These are phyloP conservation scores for Colletotrichum acutatum DNA, from an alignment of 2,329 filamentous ascomycete genomes.

Conservation along the genomic window DNA sequence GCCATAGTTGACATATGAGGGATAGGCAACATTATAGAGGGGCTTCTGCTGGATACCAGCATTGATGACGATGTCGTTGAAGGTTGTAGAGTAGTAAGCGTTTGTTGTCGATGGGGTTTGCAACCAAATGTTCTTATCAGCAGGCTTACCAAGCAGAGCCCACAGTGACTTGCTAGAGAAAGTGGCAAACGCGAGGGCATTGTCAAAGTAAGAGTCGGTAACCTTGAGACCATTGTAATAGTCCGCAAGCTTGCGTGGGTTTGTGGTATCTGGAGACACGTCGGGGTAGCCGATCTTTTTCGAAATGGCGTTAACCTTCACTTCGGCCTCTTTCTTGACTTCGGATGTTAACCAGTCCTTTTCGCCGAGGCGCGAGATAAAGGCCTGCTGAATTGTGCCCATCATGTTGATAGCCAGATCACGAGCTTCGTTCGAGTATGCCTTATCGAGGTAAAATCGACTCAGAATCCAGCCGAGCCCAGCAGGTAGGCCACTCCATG, in stretches of 20 bases:
- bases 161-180: constrained; percentile 62
- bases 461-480: constrained; percentile 75
- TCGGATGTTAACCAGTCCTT: constrained; percentile 73
- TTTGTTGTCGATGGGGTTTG: constrained; percentile 71
- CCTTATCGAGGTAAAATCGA: constrained; percentile 75
- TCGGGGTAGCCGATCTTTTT: constrained; percentile 77
- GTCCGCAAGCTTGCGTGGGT: constrained; percentile 63
- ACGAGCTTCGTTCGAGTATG: constrained; percentile 74
- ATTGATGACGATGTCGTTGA: constrained; percentile 76
- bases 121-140: constrained; percentile 67
- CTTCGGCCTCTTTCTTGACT: constrained; percentile 67
- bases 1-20: constrained; percentile 74
- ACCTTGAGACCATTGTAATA: constrained; percentile 69
- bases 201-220: constrained; percentile 65
- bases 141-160: constrained; percentile 68
- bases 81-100: constrained; percentile 71
- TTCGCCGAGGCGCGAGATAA: constrained; percentile 66
- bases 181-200: constrained; percentile 61
- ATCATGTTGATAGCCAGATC: constrained; percentile 75
- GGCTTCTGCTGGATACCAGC: constrained; percentile 75
- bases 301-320: constrained; percentile 73
- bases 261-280: constrained; percentile 68
- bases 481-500: constrained; percentile 30
- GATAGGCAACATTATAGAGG: constrained; percentile 70
- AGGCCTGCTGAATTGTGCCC: constrained; percentile 76